A percentile compares a stretch with the other conserved stretches of the same genome.
phyloP scores from a whole-genome alignment of 306 rosid genomes.

The Quercus agrifolia region DNA sequence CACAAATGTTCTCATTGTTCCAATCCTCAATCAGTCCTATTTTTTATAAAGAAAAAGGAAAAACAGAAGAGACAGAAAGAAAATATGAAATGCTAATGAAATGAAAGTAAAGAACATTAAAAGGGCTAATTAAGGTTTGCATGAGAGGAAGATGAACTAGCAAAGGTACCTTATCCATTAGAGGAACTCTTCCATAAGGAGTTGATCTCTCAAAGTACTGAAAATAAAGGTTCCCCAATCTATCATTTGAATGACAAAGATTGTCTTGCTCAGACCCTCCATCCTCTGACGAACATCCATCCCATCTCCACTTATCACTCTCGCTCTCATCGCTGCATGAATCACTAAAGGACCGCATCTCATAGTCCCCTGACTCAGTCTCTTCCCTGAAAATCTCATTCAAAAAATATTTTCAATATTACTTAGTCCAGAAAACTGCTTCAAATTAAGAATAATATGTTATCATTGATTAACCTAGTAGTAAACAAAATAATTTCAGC shows the following conservation, averaged over 20 bases:
- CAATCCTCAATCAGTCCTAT: constrained; percentile 14
- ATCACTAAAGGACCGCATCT: constrained; percentile 71
- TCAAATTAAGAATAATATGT: neutral
- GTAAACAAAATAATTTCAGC: constrained; percentile 2
- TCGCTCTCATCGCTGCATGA: constrained; percentile 80
- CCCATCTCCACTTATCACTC: constrained; percentile 86
- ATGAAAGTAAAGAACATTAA: neutral
- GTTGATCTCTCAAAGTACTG: constrained; percentile 91
- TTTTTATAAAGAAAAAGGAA: constrained; percentile 1
- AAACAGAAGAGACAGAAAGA: neutral
- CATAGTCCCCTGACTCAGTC: constrained; percentile 69
- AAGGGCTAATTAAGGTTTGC: constrained; percentile 6
- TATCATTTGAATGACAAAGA: constrained; percentile 47
- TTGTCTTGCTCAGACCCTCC: constrained; percentile 75
- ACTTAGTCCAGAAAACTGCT: neutral
- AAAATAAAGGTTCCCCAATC: constrained; percentile 72
- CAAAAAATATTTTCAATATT: neutral
- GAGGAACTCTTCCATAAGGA: constrained; percentile 94
- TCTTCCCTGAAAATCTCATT: constrained; percentile 57
- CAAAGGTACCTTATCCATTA: constrained; percentile 76
- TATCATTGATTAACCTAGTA: neutral
- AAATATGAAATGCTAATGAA: constrained; percentile 6
- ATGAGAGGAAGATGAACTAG: neutral
- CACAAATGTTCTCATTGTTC: constrained; percentile 6
- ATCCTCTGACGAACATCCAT: constrained; percentile 79